Evolutionary conservation across 2,329 filamentous ascomycete species (phyloP).

Genomic region (Paecilomyces fulvus): DNA sequence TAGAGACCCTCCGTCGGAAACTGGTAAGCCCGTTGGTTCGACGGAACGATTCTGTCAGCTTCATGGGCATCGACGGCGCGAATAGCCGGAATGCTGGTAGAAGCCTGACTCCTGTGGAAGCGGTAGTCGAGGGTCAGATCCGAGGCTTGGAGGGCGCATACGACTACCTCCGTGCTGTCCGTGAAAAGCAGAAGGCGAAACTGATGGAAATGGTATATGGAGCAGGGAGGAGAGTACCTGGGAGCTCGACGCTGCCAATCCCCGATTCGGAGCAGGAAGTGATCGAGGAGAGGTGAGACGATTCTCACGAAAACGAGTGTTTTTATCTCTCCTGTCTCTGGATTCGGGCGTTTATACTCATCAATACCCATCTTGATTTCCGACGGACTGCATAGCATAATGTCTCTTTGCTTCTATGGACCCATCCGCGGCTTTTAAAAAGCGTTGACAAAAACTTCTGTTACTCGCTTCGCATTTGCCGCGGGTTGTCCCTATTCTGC

Average conservation of each 20-base stretch:
- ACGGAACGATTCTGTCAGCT: slow-evolving; percentile 47
- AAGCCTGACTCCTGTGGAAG: slow-evolving; percentile 43
- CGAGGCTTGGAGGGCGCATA: slow-evolving; percentile 72
- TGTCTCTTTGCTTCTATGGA: neutral
- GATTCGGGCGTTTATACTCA: neutral
- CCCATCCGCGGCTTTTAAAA: neutral
- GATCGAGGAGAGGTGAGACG: neutral
- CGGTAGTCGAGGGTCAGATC: slow-evolving; percentile 72
- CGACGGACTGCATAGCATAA: neutral
- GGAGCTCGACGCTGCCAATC: slow-evolving; percentile 16
- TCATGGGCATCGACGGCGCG: slow-evolving; percentile 20
- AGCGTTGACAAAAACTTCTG: neutral
- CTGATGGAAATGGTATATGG: slow-evolving; percentile 74
- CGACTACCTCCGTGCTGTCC: slow-evolving; percentile 63
- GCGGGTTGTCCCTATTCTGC: neutral
- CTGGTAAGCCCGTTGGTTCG: slow-evolving; percentile 77
- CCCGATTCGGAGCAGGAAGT: slow-evolving; percentile 11
- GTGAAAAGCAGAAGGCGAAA: slow-evolving; percentile 73
- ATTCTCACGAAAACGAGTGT: neutral
- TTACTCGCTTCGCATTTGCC: neutral
- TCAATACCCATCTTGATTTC: neutral
- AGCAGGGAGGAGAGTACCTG: slow-evolving; percentile 24
- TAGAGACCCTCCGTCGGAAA: slow-evolving; percentile 76
- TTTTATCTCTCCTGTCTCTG: neutral
- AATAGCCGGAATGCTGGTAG: slow-evolving; percentile 49